Evolutionary conservation across 2,329 filamentous ascomycete species (phyloP).

Genomic region (Fusarium aywerte): DNA sequence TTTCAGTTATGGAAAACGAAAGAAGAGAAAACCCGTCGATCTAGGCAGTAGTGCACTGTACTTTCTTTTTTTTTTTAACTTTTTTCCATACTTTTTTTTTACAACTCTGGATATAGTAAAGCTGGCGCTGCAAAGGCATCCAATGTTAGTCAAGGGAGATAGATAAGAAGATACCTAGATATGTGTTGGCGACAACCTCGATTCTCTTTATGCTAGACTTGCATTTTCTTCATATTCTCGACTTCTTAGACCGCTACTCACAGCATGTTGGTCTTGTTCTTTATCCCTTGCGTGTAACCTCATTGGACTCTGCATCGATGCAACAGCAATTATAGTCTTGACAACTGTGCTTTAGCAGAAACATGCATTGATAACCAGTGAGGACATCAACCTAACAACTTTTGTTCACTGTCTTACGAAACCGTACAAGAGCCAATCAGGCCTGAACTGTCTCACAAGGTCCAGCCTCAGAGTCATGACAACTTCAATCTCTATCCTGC

Average conservation of each 20-base stretch:
- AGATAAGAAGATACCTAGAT: background rate
- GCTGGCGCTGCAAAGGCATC: constrained; percentile 8
- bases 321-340: constrained; percentile 2
- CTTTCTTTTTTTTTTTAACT: background rate
- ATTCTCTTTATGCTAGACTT: constrained; percentile 18
- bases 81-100: background rate
- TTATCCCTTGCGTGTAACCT: constrained; percentile 35
- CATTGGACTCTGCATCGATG: constrained; percentile 16
- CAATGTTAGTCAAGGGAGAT: constrained; percentile 16
- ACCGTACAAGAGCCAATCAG: constrained; percentile 26
- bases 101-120: background rate
- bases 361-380: constrained; percentile 10
- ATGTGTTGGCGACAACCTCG: background rate
- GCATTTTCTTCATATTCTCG: constrained; percentile 10
- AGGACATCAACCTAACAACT: background rate
- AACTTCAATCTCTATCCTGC: constrained; percentile 25
- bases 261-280: constrained; percentile 3
- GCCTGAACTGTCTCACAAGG: background rate
- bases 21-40: background rate
- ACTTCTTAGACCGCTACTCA: constrained; percentile 18
- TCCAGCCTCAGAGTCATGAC: constrained; percentile 8
- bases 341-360: constrained; percentile 6
- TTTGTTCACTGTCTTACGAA: constrained; percentile 18
- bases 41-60: background rate
- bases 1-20: constrained; percentile 4